phyloP scores from a whole-genome alignment of 164 flowering plant genomes.

The Dillenia turbinata region DNA sequence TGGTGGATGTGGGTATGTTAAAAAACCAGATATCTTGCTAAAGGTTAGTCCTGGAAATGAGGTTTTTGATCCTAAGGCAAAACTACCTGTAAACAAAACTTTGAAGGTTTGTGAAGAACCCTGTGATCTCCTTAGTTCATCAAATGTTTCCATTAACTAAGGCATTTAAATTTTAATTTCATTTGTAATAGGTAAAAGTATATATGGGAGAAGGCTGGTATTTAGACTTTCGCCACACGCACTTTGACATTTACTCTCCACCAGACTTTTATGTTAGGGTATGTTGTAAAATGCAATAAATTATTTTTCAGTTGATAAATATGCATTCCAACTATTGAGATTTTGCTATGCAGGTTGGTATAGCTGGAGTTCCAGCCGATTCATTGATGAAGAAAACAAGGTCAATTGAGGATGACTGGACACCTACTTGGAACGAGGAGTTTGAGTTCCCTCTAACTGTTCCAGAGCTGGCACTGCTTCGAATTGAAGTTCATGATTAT shows the following conservation, averaged over 20 bases:
- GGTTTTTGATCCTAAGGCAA: constrained; percentile 32
- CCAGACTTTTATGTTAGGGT: constrained; percentile 56
- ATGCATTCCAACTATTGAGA: neutral
- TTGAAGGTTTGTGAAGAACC: constrained; percentile 26
- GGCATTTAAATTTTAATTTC: neutral
- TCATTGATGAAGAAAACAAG: constrained; percentile 29
- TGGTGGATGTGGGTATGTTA: constrained; percentile 58
- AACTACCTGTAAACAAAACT: constrained; percentile 29
- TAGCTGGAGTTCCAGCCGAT: constrained; percentile 49
- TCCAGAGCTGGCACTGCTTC: constrained; percentile 51
- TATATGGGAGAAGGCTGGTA: constrained; percentile 56
- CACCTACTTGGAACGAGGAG: constrained; percentile 43
- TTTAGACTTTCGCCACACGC: constrained; percentile 36
- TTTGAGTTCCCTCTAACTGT: constrained; percentile 40
- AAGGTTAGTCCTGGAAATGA: constrained; percentile 19
- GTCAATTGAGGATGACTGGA: constrained; percentile 37
- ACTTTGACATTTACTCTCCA: constrained; percentile 49
- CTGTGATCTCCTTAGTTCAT: neutral
- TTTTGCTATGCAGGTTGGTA: constrained; percentile 32
- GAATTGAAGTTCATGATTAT: constrained; percentile 44
- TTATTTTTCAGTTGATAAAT: neutral
- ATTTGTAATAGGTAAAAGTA: constrained; percentile 30
- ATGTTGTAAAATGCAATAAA: neutral
- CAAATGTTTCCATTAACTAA: neutral
- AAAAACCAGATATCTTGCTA: constrained; percentile 45